A percentile compares a stretch with the other conserved stretches of the same genome.
phyloP scores from a whole-genome alignment of 2,329 filamentous ascomycete genomes.

The Fusarium xylarioides region DNA sequence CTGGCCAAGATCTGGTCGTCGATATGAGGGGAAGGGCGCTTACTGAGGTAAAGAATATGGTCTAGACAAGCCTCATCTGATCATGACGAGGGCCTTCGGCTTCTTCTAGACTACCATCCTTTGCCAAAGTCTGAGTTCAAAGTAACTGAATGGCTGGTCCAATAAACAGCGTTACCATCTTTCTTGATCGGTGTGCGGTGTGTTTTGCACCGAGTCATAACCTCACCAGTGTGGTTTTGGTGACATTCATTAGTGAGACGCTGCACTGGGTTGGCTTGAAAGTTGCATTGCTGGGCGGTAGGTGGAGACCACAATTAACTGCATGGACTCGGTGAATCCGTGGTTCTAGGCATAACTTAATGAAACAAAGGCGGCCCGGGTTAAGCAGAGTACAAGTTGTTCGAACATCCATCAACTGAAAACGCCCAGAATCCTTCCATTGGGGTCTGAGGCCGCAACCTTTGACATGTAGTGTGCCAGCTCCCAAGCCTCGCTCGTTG shows the following conservation, averaged over 20 bases:
- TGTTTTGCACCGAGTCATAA: neutral
- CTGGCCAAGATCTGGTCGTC: neutral
- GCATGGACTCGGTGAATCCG: neutral
- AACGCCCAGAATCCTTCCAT: neutral
- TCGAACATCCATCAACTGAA: neutral
- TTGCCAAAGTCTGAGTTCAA: neutral
- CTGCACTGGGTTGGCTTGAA: neutral
- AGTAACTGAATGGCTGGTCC: neutral
- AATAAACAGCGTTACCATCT: neutral
- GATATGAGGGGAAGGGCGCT: neutral
- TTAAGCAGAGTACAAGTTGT: neutral
- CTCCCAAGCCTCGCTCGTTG: neutral
- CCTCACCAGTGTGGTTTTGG: neutral
- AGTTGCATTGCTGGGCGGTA: neutral
- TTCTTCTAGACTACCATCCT: slow-evolving; percentile 25
- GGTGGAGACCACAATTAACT: neutral
- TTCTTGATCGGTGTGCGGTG: neutral
- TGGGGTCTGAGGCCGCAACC: neutral
- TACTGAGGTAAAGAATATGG: neutral
- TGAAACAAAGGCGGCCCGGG: neutral
- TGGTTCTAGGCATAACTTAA: neutral
- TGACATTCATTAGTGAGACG: neutral
- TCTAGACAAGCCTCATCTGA: slow-evolving; percentile 14
- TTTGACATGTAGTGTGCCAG: neutral
- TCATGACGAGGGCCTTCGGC: neutral